Evolutionary conservation across 495 filamentous ascomycete genomes (phyloP), one percentile per base, ranked within the genome.

Genomic region (Aspergillus cavernicola): DNA sequence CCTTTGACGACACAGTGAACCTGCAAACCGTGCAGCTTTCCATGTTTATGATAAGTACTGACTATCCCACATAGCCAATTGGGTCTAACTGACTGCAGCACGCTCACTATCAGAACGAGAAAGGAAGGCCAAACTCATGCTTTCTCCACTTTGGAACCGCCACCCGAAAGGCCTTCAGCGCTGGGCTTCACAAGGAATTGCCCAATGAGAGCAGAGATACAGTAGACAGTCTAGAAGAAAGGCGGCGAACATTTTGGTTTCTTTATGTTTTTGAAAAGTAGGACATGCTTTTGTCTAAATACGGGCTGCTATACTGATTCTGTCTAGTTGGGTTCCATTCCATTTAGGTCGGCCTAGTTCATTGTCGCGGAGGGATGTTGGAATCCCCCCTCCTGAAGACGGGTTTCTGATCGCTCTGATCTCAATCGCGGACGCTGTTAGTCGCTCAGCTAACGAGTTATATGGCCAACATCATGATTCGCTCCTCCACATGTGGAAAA

Each of bases 201-300:
- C 71, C 66, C 1, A 45, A 58, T 8, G 55, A 61, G 7, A 55
- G 53, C 2, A 53, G 57, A 5, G 64, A 72, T 44, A 57, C 49
- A 0, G 31, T 56, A 8, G 64, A 72, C 18, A 66, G 55, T 26
- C 60, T 66, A 8, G 63, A 72, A 48, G 69, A 71, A 42, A 58
- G 70, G 33, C 61, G 74, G 23, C 41, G 62, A 3, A 77, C 71
- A 0, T 70, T 75, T 20, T 77, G 74, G 74, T 66, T 61, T 32
- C 59, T 77, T 3, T 75, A 63, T 44, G 48, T 67, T 20, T 75
- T 67, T 38, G 74, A 77, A 62, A 72, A 63, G 74, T 77, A 15
- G 3, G 65, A 45, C 8, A 12, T 22, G 23, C 20, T 0, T 20
- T 16, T 29, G 15, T 13, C 2, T n/a, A 32, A 0, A 18, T n/a